phyloP scores from a whole-genome alignment of 2,329 filamentous ascomycete species.

The Diplodia scrobiculata region DNA sequence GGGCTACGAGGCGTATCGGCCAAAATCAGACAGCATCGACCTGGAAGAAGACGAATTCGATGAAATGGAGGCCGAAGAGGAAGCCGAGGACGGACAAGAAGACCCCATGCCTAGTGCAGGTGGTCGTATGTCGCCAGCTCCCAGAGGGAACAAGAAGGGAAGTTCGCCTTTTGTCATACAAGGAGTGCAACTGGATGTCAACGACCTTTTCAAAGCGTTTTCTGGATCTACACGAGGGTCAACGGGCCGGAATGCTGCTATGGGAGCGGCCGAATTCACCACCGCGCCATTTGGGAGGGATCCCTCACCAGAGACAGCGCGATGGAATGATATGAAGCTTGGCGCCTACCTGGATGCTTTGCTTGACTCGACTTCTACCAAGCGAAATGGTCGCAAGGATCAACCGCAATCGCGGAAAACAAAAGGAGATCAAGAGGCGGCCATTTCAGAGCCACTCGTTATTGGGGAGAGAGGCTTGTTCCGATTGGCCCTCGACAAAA shows the following conservation, averaged over 20 bases:
- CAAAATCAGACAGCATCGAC: conserved; percentile 34
- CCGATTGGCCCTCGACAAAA: conserved; percentile 4
- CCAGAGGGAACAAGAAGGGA: conserved; percentile 33
- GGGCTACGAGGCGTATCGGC: conserved; percentile 56
- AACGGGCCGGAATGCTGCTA: not conserved
- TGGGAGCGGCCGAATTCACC: conserved; percentile 3
- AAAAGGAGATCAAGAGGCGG: conserved; percentile 31
- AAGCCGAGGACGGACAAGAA: conserved; percentile 40
- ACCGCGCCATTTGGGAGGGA: not conserved
- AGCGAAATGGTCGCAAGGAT: conserved; percentile 32
- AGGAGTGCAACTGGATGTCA: not conserved
- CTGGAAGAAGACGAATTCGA: conserved; percentile 53
- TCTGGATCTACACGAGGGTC: not conserved
- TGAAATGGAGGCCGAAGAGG: conserved; percentile 50
- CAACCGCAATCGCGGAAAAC: no score
- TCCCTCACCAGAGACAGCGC: conserved; percentile 29
- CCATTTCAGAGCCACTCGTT: conserved; percentile 33
- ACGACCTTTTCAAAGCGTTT: conserved; percentile 1
- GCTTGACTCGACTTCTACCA: conserved; percentile 40
- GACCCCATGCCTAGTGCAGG: not conserved
- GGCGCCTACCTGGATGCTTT: conserved; percentile 40
- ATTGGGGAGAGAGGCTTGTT: not conserved
- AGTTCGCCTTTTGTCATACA: not conserved
- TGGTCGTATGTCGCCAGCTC: not conserved
- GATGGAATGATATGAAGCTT: conserved; percentile 45